Conservation (phyloP, 2,329 filamentous ascomycete genomes). For the Fusarium chuoi region DNA sequence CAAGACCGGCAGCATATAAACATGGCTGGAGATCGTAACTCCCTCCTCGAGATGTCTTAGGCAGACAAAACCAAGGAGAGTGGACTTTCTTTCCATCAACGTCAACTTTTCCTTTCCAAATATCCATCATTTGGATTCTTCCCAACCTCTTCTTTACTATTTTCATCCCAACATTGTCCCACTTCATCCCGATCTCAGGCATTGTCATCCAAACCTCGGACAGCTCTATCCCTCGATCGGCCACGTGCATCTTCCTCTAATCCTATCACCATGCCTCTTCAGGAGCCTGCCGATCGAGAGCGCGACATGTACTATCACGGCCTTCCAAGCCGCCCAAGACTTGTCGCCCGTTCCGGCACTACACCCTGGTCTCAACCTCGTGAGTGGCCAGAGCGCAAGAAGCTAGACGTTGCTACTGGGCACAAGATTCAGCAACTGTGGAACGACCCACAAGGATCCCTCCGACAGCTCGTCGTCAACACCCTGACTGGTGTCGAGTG, state of each 20-base stretch:
- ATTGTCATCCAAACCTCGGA: too few species aligned
- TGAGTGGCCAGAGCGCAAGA: not conserved
- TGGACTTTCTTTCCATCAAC: too few species aligned
- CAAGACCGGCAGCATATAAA: not conserved
- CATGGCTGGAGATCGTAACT: not conserved
- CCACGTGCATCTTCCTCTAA: too few species aligned
- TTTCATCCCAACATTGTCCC: too few species aligned
- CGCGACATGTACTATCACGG: rapidly evolving
- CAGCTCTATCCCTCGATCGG: too few species aligned
- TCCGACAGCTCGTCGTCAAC: not conserved
- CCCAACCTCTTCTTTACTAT: too few species aligned
- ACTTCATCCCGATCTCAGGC: too few species aligned
- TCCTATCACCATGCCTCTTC: not conserved
- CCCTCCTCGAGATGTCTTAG: not conserved
- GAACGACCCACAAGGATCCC: not conserved
- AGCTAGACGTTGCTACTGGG: not conserved
- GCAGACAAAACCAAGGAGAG: too few species aligned
- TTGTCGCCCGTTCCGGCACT: not conserved
- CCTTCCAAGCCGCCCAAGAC: not conserved
- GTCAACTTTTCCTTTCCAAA: too few species aligned
- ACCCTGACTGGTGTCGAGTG: not conserved
- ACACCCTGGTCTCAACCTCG: rapidly evolving
- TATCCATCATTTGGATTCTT: too few species aligned
- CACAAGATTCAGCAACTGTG: not conserved
- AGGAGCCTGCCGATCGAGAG: not conserved